Base-by-base conservation (phyloP, 1,139 yeast genomes). In the Geotrichum fermentans region DNA sequence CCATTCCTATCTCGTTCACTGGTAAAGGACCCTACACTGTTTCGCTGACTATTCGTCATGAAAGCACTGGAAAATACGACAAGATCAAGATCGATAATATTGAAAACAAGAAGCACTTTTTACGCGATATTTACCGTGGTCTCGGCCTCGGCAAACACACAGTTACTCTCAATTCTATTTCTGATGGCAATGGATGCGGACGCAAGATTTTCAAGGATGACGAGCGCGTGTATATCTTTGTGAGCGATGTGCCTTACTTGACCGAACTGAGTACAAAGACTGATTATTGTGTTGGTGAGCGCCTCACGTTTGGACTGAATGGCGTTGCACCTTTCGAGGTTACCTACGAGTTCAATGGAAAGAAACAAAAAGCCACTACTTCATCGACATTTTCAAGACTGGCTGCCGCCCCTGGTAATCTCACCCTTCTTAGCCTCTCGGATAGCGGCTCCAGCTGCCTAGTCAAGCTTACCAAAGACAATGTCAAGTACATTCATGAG, bases 201-300 rank as follows among this genome's bases (percentile, higher is more conserved):
- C 72, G 74, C 5, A 65, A 67, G 3, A 62, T 67, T 37, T 72
- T 69, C 59, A 66, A 56, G 10, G 57, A 55, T 4, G 59, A 56
- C 29, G 62, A 62, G 49, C 56, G 63, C 21, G 64, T 70, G 35
- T 69, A 72, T 17, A 72, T 87, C 36, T 73, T 79, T 1, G 77
- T 90, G 4, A 81, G 92, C 1, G 90, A 86, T 55, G 82, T 82
- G 3, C 97, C 97, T 8, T 76, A 78, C 54, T 79, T 89, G 7
- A 67, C 69, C 51, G 66, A 73, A 20, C 56, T 71, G 7, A 70
- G 69, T 10, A 65, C 75, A 1, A 62, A 66, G 18, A 68, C 70
- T 29, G 73, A 76, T 58, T 84, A 80, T 60, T 92, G 99, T 74
- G 96, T 90, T 34, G 98, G 98, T 3, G 97, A 92, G 55, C 84